These are phyloP conservation scores for Artemisia tridentata DNA, from an alignment of 129 eudicot genomes.

Conservation along the genomic window DNA sequence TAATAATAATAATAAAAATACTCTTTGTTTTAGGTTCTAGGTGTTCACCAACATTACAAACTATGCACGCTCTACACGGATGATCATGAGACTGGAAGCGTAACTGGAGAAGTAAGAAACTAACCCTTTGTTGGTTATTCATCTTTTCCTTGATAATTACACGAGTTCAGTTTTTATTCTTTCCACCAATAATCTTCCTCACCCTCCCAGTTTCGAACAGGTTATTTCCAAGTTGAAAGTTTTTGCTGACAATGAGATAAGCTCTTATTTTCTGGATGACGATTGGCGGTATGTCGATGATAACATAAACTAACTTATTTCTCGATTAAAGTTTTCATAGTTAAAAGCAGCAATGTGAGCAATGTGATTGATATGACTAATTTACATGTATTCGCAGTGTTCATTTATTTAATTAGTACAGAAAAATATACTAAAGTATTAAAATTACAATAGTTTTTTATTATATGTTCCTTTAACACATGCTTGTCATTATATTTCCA, in stretches of 20 bases:
- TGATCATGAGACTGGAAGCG: constrained; percentile 49
- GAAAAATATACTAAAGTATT: neutral
- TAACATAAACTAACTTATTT: neutral
- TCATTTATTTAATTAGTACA: constrained; percentile 37
- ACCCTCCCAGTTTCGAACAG: constrained; percentile 38
- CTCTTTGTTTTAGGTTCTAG: constrained; percentile 52
- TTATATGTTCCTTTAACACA: constrained; percentile 32
- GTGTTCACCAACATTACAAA: constrained; percentile 82
- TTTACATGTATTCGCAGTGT: constrained; percentile 46
- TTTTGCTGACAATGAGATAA: constrained; percentile 42
- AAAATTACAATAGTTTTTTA: neutral
- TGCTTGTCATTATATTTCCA: constrained; percentile 11
- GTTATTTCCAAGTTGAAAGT: constrained; percentile 53
- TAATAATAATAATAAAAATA: neutral
- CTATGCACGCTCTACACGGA: constrained; percentile 67
- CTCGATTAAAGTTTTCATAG: neutral
- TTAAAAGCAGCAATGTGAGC: neutral
- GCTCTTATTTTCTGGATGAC: constrained; percentile 55
- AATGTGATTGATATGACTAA: neutral
- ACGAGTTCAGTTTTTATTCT: constrained; percentile 16
- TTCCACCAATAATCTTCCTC: constrained; percentile 23
- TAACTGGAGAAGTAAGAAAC: constrained; percentile 57
- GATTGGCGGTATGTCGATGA: constrained; percentile 44
- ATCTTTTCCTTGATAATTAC: neutral
- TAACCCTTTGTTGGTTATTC: neutral